Base-by-base conservation (phyloP, 192 early-diverging fungal species). In the Ambispora gerdemannii region DNA sequence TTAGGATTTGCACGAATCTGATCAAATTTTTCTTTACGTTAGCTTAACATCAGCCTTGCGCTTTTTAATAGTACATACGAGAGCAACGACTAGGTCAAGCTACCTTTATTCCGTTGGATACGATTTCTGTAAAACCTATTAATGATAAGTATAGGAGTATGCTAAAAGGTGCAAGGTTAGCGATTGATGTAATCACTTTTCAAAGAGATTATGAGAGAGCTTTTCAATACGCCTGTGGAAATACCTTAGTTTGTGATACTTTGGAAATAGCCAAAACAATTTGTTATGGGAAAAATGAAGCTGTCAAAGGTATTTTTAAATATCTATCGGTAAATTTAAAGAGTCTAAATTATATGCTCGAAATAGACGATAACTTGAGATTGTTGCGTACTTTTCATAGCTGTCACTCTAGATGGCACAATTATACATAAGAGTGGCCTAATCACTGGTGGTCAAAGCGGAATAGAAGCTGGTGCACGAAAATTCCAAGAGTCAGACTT, bases 341-440 rank as follows among this genome's bases (percentile, higher is more conserved):
- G n/a, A n/a, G n/a, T n/a, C n/a, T n/a, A n/a, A n/a, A n/a, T n/a
- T n/a, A n/a, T n/a, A n/a, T n/a, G n/a, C n/a, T n/a, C n/a, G n/a
- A n/a, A n/a, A n/a, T n/a, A n/a, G n/a, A n/a, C n/a, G n/a, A n/a
- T n/a, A n/a, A n/a, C n/a, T n/a, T n/a, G n/a, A n/a, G n/a, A n/a
- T n/a, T n/a, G n/a, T n/a, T n/a, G n/a, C n/a, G n/a, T n/a, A n/a
- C n/a, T n/a, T n/a, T n/a, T n/a, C n/a, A n/a, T n/a, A 85, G 89
- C 91, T 43, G 95, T 98, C 3, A 89, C 92, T 1, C 80, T 98
- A 73, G 96, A 98, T 73, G 96, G 96, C 31, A 91, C 89, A 0
- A 84, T 98, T 24, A 93, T 99, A 72, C 96, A 98, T 78, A 95
- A 93, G 71, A 95, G 88, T 59, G 98, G 98, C 31, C 80, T 97